Evolutionary conservation across 169 alveolate genomes (phyloP), one percentile per base, ranked within the genome.

Genomic region (Eimeria zaria): DNA sequence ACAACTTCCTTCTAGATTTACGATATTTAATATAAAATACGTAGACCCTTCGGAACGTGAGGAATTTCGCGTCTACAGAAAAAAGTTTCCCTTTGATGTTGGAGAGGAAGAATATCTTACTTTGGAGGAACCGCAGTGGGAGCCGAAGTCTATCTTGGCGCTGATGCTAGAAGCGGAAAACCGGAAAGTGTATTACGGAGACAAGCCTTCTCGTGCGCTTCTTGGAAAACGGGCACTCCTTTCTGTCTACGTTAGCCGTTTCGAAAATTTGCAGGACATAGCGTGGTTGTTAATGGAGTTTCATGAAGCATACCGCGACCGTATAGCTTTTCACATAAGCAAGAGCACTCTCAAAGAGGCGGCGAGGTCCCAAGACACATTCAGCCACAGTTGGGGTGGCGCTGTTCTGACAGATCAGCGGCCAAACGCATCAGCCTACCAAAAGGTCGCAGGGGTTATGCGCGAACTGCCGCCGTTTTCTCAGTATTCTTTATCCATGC

Each of bases 381-480:
- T 85, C 81, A 85, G 80, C 62, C 78, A 55, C 48, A 33, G 46
- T 39, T 85, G 93, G 93, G 81, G 93, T 39, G 93, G 93, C 18
- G 93, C 93, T 62, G 64, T 58, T 48, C n/a, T 85, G 44, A 41
- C 41, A 20, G 81, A 85, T 41, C 62, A 36, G 36, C 55, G 20
- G 27, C 36, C 93, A 55, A 85, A 62, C 64, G 20, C 69, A 36
- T 60, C 60, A 30, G 93, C 81, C 11, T 62, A 58, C 80, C 81
- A 62, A 51, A 36, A 11, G 33, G 64, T 30, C 33, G 22, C 93
- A 39, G 81, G 80, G 18, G 81, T 55, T 24, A 20, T 62, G 12
- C 51, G 93, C 33, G 80, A 85, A 24, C 60, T 39, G n/a, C 11
- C 80, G 24, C 93, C 93, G 18, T 85, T 62, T 62, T 22, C 78